Base-by-base conservation (phyloP, 2,329 filamentous ascomycete species). In the Aspergillus bombycis region DNA sequence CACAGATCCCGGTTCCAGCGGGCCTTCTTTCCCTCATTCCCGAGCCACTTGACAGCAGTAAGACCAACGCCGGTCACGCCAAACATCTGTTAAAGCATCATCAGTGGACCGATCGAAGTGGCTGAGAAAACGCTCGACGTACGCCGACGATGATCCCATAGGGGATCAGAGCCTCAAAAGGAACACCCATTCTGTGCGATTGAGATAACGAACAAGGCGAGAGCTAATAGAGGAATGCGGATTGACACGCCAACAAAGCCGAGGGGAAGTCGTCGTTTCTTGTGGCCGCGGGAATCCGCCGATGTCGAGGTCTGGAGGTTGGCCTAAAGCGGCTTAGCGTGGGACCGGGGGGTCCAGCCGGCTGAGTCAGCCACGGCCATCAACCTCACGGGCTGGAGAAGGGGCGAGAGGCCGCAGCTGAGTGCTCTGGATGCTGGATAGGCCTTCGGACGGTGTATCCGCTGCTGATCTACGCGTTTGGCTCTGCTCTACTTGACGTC, bases 121-220 rank as follows among this genome's bases (percentile, higher is more conserved):
- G 38, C 23, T 28, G 55, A 48, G 45, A 43, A 50, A 58, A 43
- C 36, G 19, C 32, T 54, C n/a, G 56, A 79, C 85, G 66, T 84
- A 89, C 86, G 74, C 78, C 83, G 61, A 87, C 78, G 79, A 88
- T 87, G 74, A 89, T 85, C 70, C 82, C 87, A 75, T 89, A 89
- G 56, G 87, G 87, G 71, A 89, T 74, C 69, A 89, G 78, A 68
- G 87, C 84, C 80, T 90, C 88, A 76, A 89, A 89, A 52, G 88
- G 88, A 66, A 90, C 85, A 78, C 86, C 86, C 88, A 89, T 89
- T 68, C 67, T 69, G 68, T 62, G 54, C 28, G 58, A 54, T 64
- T 54, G 57, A 26, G 43, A 38, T 55, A 64, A 69, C 66, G 61
- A 67, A 55, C 50, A 48, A 62, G 61, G 66, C 61, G 54, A 63